Percentiles rank a stretch among this genome's conserved stretches.
phyloP scores from a whole-genome alignment of 306 rosid genomes.

The Purshia tridentata region DNA sequence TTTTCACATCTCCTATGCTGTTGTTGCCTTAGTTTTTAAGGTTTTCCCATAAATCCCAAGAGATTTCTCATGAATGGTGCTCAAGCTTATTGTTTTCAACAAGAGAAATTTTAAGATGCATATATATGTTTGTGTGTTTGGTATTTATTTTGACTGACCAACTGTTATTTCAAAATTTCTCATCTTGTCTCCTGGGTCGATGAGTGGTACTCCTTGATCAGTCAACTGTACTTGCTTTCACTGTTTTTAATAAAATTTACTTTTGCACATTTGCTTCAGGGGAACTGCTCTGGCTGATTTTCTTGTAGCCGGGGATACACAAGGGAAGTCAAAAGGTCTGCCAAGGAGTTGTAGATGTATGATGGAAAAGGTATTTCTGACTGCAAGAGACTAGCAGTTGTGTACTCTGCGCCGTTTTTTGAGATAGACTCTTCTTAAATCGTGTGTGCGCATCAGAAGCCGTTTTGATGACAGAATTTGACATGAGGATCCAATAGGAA shows the following conservation, averaged over 20 bases:
- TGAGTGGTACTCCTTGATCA: neutral
- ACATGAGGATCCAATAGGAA: neutral
- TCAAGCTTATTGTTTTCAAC: neutral
- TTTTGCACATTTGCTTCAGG: conserved; percentile 1
- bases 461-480: neutral
- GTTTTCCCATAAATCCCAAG: neutral
- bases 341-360: conserved; percentile 15
- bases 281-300: conserved; percentile 15
- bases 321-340: conserved; percentile 13
- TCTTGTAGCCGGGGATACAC: conserved; percentile 18
- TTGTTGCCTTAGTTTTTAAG: neutral
- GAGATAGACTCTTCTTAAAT: conserved; percentile 10
- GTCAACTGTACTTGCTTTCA: conserved; percentile 5
- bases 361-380: conserved; percentile 19
- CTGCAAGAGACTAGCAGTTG: conserved; percentile 18
- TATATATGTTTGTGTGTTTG: neutral
- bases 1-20: too few species aligned
- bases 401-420: conserved; percentile 17
- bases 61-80: neutral
- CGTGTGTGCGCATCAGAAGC: neutral
- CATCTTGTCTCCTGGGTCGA: neutral
- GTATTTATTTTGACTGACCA: neutral
- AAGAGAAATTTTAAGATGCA: neutral
- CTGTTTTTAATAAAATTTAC: neutral
- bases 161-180: neutral